Percentiles rank a stretch among this genome's conserved stretches.
Evolutionary conservation across 2,329 filamentous ascomycete genomes (phyloP).

Genomic region (Gyromitra esculenta): DNA sequence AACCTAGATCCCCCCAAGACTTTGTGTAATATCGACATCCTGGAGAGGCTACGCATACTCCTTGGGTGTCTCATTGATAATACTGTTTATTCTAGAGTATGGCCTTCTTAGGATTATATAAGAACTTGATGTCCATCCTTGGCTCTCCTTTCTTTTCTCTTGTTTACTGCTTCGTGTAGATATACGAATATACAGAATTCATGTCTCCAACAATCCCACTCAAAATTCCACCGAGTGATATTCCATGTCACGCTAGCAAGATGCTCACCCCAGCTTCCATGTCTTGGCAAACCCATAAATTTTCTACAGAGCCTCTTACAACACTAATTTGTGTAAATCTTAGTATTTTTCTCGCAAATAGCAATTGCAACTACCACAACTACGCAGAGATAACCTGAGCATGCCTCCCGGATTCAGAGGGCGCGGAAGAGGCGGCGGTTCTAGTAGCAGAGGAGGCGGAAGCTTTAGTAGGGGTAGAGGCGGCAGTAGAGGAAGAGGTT

Average conservation of each 20-base stretch:
- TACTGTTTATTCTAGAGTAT: too few species aligned
- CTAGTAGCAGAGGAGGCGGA: constrained; percentile 5
- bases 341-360: neutral
- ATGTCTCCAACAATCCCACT: neutral
- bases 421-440: constrained; percentile 6
- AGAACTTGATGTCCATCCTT: too few species aligned
- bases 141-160: too few species aligned
- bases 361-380: constrained; percentile 17
- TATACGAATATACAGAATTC: too few species aligned
- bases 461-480: constrained; percentile 24
- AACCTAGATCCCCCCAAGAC: constrained; percentile 49
- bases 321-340: neutral
- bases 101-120: too few species aligned
- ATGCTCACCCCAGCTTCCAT: neutral
- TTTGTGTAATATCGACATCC: constrained; percentile 47
- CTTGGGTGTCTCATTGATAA: too few species aligned
- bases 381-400: neutral
- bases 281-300: constrained; percentile 33
- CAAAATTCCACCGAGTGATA: constrained; percentile 4
- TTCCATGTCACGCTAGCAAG: neutral
- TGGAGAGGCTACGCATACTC: constrained; percentile 52
- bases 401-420: constrained; percentile 41
- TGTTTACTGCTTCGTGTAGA: too few species aligned
- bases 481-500: constrained; percentile 28
- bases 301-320: constrained; percentile 22